Evolutionary conservation across 768 basidiomycete species (phyloP).

Genomic region (Cantharellus anzutake): DNA sequence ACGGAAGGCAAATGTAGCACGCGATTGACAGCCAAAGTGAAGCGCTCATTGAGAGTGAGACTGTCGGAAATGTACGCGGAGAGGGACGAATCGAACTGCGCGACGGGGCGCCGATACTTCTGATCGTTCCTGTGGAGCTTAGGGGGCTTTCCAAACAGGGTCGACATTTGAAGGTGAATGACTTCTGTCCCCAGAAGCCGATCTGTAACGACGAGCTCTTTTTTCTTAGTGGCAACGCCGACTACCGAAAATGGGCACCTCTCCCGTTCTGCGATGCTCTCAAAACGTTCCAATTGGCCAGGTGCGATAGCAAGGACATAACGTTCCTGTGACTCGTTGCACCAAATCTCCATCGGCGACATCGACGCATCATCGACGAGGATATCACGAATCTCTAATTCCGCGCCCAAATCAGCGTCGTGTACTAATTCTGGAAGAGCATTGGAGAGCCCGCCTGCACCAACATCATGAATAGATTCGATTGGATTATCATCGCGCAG

Average conservation of each 20-base stretch:
- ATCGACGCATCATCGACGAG: slow-evolving; percentile 80
- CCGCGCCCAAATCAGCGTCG: slow-evolving; percentile 80
- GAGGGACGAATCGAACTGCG: slow-evolving; percentile 55
- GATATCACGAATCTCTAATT: slow-evolving; percentile 86
- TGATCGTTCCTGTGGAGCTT: slow-evolving; percentile 65
- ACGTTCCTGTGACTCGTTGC: slow-evolving; percentile 95
- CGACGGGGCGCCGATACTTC: slow-evolving; percentile 23
- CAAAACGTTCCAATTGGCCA: slow-evolving; percentile 36
- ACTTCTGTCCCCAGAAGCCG: slow-evolving; percentile 59
- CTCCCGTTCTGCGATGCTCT: slow-evolving; percentile 64
- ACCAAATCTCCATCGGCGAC: slow-evolving; percentile 99
- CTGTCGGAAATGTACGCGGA: slow-evolving; percentile 37
- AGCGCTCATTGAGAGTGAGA: slow-evolving; percentile 25
- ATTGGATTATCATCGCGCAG: slow-evolving; percentile 47
- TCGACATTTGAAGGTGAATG: slow-evolving; percentile 82
- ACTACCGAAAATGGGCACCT: slow-evolving; percentile 88
- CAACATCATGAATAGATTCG: slow-evolving; percentile 94
- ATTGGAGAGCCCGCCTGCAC: slow-evolving; percentile 92
- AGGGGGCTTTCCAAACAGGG: slow-evolving; percentile 90
- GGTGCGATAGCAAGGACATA: slow-evolving; percentile 83
- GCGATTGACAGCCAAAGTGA: slow-evolving; percentile 51
- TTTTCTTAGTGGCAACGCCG: slow-evolving; percentile 63
- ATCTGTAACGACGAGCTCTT: slow-evolving; percentile 80
- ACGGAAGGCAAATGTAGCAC: slow-evolving; percentile 84
- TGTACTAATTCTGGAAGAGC: slow-evolving; percentile 94